Conservation (phyloP, 495 filamentous ascomycete species). For the Astrothelium subdiscretum region DNA sequence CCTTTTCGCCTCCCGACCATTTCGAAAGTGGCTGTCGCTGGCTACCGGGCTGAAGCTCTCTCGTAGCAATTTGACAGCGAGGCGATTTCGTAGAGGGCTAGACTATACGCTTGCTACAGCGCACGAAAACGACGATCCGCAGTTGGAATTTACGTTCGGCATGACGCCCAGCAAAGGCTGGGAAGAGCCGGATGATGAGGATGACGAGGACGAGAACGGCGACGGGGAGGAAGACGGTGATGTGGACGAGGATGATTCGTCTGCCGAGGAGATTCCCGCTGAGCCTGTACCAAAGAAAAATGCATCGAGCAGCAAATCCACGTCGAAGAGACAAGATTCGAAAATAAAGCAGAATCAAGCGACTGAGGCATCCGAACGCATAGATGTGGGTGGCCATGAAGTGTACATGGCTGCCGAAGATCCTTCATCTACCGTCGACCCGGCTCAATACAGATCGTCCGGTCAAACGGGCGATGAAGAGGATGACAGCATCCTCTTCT, state of each 20-base stretch:
- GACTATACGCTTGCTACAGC: slow-evolving; percentile 90
- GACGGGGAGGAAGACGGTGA: slow-evolving; percentile 1
- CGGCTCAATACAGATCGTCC: slow-evolving; percentile 60
- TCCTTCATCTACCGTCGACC: slow-evolving; percentile 37
- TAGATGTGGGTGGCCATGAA: slow-evolving; percentile 68
- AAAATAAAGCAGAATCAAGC: slow-evolving; percentile 1
- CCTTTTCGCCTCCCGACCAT: slow-evolving; percentile 73
- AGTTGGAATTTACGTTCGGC: slow-evolving; percentile 75
- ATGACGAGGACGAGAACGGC: slow-evolving; percentile 19
- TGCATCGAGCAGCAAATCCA: background rate
- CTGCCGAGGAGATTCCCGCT: background rate
- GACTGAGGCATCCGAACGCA: slow-evolving; percentile 34
- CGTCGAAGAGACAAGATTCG: background rate
- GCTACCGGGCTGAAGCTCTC: slow-evolving; percentile 61
- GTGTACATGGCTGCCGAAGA: slow-evolving; percentile 88
- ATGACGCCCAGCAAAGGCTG: slow-evolving; percentile 74
- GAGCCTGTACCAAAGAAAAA: background rate
- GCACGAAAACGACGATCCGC: slow-evolving; percentile 62
- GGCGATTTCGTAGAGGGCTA: slow-evolving; percentile 72
- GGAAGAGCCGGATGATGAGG: slow-evolving; percentile 52
- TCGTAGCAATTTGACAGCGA: slow-evolving; percentile 52
- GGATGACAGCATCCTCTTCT: slow-evolving; percentile 89
- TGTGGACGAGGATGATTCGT: background rate
- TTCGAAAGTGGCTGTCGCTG: slow-evolving; percentile 76
- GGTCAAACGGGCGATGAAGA: slow-evolving; percentile 47